Conservation (phyloP, 345 rosid species). For the Euphorbia peplus region DNA sequence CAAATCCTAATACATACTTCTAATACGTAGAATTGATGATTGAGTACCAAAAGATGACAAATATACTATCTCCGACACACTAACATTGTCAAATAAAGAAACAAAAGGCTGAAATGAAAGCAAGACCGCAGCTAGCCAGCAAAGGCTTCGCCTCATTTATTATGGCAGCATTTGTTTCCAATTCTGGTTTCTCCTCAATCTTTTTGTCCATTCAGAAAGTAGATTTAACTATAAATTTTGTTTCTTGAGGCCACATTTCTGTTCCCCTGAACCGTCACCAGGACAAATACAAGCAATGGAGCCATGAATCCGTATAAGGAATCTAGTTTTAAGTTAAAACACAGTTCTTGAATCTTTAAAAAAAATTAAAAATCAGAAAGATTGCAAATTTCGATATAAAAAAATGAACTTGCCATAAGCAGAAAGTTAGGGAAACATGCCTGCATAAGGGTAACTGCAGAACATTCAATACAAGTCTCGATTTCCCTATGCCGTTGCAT, state of each 20-base stretch:
- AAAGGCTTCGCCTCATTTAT: neutral
- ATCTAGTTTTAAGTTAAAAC: neutral
- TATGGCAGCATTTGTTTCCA: neutral
- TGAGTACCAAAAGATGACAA: neutral
- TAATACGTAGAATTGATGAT: neutral
- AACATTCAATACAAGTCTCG: conserved; percentile 84
- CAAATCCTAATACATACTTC: neutral
- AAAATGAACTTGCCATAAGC: neutral
- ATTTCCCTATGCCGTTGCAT: conserved; percentile 80
- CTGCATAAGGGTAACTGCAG: conserved; percentile 73
- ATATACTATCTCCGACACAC: neutral
- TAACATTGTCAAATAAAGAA: neutral
- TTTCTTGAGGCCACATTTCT: neutral
- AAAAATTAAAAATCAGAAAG: neutral
- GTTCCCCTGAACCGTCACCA: neutral
- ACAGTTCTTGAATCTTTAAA: neutral
- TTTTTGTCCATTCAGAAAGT: neutral
- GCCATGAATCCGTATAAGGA: no score
- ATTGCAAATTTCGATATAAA: neutral
- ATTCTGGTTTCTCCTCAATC: neutral
- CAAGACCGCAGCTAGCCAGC: neutral
- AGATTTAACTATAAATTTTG: neutral
- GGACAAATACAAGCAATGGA: neutral
- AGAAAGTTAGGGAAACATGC: conserved; percentile 25
- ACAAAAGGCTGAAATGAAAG: neutral